phyloP scores from a whole-genome alignment of 768 basidiomycete genomes.

The Pilatotrama ljubarskyi region DNA sequence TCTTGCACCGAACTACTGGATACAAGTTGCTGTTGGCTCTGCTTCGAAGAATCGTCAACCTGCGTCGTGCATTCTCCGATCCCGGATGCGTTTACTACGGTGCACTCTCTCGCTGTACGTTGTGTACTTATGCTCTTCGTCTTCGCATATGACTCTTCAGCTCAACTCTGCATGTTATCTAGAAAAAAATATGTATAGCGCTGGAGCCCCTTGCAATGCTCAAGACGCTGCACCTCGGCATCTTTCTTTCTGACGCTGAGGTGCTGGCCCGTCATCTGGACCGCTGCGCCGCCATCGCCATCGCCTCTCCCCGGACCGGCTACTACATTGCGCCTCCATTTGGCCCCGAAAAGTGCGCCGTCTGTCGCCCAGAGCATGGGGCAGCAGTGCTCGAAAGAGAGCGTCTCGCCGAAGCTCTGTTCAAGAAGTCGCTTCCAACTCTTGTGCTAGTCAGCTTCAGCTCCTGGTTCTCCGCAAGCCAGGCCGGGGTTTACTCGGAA shows the following conservation, averaged over 20 bases:
- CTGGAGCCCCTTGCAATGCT: slow-evolving; percentile 40
- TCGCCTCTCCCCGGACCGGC: slow-evolving; percentile 3
- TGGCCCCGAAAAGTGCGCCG: slow-evolving; percentile 34
- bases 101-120: slow-evolving; percentile 54
- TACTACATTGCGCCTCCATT: slow-evolving; percentile 10
- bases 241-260: slow-evolving; percentile 59
- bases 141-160: slow-evolving; percentile 30
- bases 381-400: slow-evolving; percentile 44
- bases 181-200: slow-evolving; percentile 43
- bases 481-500: slow-evolving; percentile 9
- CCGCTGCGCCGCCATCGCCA: slow-evolving; percentile 11
- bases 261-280: slow-evolving; percentile 49
- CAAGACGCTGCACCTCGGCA: slow-evolving; percentile 50
- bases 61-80: slow-evolving; percentile 63
- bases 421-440: slow-evolving; percentile 47
- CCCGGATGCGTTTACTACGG: slow-evolving; percentile 47
- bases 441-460: slow-evolving; percentile 53
- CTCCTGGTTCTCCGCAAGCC: slow-evolving; percentile 41
- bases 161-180: too few relatives aligned
- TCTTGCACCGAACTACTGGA: slow-evolving; percentile 62
- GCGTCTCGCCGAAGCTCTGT: slow-evolving; percentile 45
- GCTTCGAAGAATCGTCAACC: slow-evolving; percentile 61
- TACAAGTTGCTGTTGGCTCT: slow-evolving; percentile 58
- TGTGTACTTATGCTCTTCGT: background rate
- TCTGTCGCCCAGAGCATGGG: slow-evolving; percentile 36